phyloP scores from a whole-genome alignment of 2,329 filamentous ascomycete species.

The Truncatella angustata region DNA sequence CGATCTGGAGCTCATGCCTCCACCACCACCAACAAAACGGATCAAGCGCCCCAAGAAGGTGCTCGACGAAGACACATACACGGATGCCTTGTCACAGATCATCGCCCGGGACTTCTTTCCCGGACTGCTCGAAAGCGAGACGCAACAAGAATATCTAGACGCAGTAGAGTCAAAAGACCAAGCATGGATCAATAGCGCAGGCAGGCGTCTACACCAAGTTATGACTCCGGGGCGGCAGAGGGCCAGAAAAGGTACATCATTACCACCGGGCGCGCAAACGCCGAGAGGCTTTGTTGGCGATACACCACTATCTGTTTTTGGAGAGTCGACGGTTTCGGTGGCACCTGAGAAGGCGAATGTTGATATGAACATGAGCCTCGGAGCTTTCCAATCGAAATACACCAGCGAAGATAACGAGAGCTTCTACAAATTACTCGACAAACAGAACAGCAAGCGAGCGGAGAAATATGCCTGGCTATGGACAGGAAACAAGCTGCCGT shows the following conservation, averaged over 20 bases:
- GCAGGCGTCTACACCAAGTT: conserved; percentile 67
- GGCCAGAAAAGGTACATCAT: conserved; percentile 30
- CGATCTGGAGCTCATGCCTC: conserved; percentile 78
- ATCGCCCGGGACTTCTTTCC: conserved; percentile 97
- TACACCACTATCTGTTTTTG: conserved; percentile 65
- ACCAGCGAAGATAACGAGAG: conserved; percentile 98
- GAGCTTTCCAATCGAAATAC: conserved; percentile 86
- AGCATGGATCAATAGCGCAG: conserved; percentile 82
- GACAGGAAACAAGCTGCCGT: conserved; percentile 80
- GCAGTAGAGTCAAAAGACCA: conserved; percentile 83
- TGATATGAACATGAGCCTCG: conserved; percentile 77
- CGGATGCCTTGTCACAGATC: conserved; percentile 85
- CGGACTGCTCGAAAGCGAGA: conserved; percentile 79
- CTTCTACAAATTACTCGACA: conserved; percentile 89
- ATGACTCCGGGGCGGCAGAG: conserved; percentile 71
- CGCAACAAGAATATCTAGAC: conserved; percentile 88
- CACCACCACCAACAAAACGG: conserved; percentile 78
- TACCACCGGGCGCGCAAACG: conserved; percentile 46
- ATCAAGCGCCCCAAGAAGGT: conserved; percentile 88
- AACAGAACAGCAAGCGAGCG: conserved; percentile 79
- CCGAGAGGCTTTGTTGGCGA: conserved; percentile 68
- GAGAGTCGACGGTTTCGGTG: conserved; percentile 33
- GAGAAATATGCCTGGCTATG: conserved; percentile 90
- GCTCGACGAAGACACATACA: conserved; percentile 92
- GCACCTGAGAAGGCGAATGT: conserved; percentile 46